Conservation (phyloP, 257 asterid genomes). For the Anisodus tanguticus region DNA sequence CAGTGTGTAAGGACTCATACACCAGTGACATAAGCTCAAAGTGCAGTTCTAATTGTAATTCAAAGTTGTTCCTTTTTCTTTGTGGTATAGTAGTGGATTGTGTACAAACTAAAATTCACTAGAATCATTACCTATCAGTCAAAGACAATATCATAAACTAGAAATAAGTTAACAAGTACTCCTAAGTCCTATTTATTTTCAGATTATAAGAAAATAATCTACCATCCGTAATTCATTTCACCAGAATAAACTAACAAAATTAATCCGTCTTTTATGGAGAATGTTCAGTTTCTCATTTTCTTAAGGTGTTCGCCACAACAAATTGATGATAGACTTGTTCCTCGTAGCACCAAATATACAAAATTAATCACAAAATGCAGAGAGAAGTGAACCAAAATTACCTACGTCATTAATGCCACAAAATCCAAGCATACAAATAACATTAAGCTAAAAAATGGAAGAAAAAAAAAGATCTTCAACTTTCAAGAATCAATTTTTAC, state of each 20-base stretch:
- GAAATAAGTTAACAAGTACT: background rate
- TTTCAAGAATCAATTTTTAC: slow-evolving; percentile 17
- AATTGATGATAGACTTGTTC: background rate
- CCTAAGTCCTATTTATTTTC: background rate
- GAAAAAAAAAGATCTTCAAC: background rate
- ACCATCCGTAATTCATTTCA: background rate
- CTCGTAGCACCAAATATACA: background rate
- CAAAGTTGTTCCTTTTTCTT: background rate
- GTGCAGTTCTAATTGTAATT: background rate
- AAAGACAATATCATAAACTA: slow-evolving; percentile 18
- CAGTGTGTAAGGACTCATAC: background rate
- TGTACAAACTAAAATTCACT: background rate
- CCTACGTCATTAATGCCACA: background rate
- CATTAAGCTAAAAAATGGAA: background rate
- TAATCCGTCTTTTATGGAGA: background rate
- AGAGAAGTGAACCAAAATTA: background rate
- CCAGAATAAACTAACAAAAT: background rate
- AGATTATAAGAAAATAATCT: background rate
- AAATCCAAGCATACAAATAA: background rate
- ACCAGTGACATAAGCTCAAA: background rate
- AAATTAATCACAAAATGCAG: background rate
- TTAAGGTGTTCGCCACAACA: background rate
- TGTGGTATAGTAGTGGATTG: background rate
- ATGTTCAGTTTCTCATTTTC: slow-evolving; percentile 8
- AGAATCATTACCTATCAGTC: background rate